A percentile compares a stretch with the other conserved stretches of the same genome.
Conservation (phyloP, 805 yeast genomes). For the Metschnikowia peoriensis region DNA sequence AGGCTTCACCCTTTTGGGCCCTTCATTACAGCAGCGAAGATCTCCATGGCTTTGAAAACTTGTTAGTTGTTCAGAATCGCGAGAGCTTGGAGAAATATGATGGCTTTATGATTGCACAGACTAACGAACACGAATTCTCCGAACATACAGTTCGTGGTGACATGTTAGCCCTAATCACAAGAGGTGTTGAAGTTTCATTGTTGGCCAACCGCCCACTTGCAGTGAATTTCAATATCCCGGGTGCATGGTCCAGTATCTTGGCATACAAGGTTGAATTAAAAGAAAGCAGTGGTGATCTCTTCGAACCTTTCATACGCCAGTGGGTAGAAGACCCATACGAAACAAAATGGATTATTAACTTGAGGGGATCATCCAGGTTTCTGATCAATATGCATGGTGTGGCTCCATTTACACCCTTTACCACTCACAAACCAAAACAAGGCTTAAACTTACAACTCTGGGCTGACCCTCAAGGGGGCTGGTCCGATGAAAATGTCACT, state of each 20-base stretch:
- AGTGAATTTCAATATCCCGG: conserved; percentile 48
- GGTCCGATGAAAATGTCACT: conserved; percentile 19
- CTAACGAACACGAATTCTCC: conserved; percentile 23
- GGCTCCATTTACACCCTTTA: conserved; percentile 67
- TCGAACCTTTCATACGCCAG: conserved; percentile 69
- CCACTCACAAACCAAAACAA: conserved; percentile 15
- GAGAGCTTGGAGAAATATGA: conserved; percentile 13
- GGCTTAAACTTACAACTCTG: conserved; percentile 41
- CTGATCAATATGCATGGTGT: conserved; percentile 53
- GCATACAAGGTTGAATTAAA: conserved; percentile 44
- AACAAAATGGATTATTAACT: conserved; percentile 72
- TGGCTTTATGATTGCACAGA: conserved; percentile 38
- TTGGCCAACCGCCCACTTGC: conserved; percentile 46
- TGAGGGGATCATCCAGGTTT: conserved; percentile 32
- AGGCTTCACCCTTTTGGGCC: conserved; percentile 46
- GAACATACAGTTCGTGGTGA: conserved; percentile 26
- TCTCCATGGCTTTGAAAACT: conserved; percentile 42
- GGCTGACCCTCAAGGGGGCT: conserved; percentile 35
- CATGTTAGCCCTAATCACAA: conserved; percentile 38
- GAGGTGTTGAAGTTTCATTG: conserved; percentile 38
- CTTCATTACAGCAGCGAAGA: conserved; percentile 40
- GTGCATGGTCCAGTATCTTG: conserved; percentile 61
- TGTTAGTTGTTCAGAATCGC: conserved; percentile 47
- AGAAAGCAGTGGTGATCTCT: conserved; percentile 23
- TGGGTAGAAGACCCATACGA: conserved; percentile 63